Evolutionary conservation across 345 rosid genomes (phyloP).

Genomic region (Eucalyptus pauciflora): DNA sequence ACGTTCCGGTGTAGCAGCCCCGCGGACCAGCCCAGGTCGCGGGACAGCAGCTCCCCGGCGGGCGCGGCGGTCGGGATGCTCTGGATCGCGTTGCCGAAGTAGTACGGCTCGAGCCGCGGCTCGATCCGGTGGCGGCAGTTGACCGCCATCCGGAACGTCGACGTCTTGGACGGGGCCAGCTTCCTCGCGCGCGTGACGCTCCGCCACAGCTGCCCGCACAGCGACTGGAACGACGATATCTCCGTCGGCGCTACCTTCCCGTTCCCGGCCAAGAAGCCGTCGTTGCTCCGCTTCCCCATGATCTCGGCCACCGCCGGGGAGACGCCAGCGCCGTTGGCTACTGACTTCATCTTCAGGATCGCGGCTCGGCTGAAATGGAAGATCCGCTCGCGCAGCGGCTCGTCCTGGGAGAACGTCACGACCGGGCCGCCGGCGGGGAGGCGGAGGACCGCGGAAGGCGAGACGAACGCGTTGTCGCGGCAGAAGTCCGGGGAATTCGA

Average conservation of each 20-base stretch:
- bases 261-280: constrained; percentile 33
- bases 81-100: constrained; percentile 95
- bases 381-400: constrained; percentile 74
- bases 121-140: constrained; percentile 87
- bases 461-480: constrained; percentile 50
- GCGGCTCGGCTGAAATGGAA: constrained; percentile 76
- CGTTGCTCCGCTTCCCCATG: constrained; percentile 41
- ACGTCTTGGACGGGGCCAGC: constrained; percentile 31
- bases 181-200: constrained; percentile 82
- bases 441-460: constrained; percentile 43
- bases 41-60: constrained; percentile 42
- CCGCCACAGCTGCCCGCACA: constrained; percentile 80
- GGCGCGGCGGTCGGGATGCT: constrained; percentile 68
- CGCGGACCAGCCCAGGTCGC: constrained; percentile 58
- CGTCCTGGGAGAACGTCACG: constrained; percentile 56
- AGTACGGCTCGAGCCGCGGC: constrained; percentile 56
- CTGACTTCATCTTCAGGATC: constrained; percentile 48
- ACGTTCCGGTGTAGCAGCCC: constrained; percentile 66
- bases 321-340: constrained; percentile 23
- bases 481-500: constrained; percentile 56
- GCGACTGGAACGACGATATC: constrained; percentile 89
- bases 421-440: constrained; percentile 75
- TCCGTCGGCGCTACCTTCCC: constrained; percentile 35
- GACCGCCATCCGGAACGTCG: constrained; percentile 92
- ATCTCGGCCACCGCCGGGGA: constrained; percentile 14